A percentile compares a stretch with the other conserved stretches of the same genome.
These are phyloP conservation scores for Narthecium ossifragum DNA, from an alignment of 106 monocot species.

Conservation along the genomic window DNA sequence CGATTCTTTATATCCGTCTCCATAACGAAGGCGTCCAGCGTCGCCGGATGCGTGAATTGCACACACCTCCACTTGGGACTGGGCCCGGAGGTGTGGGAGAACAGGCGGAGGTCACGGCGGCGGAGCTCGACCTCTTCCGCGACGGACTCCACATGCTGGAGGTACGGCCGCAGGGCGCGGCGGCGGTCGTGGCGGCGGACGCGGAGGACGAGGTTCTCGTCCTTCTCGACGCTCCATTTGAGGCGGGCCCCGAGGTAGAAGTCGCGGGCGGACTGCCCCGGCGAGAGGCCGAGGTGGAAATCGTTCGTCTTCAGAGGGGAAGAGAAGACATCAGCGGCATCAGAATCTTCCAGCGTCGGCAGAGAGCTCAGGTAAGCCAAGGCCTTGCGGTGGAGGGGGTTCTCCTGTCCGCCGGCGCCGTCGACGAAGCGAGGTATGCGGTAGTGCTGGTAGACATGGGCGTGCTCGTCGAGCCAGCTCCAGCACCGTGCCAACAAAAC, in stretches of 20 bases:
- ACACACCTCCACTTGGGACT: constrained; percentile 8
- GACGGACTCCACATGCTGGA: constrained; percentile 18
- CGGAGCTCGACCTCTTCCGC: constrained; percentile 15
- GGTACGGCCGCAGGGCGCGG: constrained; percentile 17
- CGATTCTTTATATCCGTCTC: constrained; percentile 17
- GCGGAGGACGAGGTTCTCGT: constrained; percentile 5
- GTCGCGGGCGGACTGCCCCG: constrained; percentile 6
- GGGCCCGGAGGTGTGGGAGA: constrained; percentile 6
- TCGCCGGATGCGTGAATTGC: constrained; percentile 16
- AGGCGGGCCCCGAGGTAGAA: constrained; percentile 15
- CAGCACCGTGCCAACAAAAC: background rate
- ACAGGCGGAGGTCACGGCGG: constrained; percentile 9
- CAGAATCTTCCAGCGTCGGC: constrained; percentile 11
- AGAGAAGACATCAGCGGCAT: background rate
- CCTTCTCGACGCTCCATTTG: constrained; percentile 2
- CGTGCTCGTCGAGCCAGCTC: constrained; percentile 5
- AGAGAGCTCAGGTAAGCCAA: constrained; percentile 4
- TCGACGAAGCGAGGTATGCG: constrained; percentile 2
- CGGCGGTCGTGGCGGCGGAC: constrained; percentile 10
- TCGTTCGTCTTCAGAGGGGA: constrained; percentile 5
- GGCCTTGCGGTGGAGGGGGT: constrained; percentile 4
- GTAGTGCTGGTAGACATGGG: constrained; percentile 5
- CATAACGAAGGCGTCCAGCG: constrained; percentile 21
- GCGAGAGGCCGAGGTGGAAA: constrained; percentile 5
- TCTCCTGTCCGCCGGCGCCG: background rate